These are phyloP conservation scores for Quercus phellos DNA, from an alignment of 331 rosid genomes.

Conservation along the genomic window DNA sequence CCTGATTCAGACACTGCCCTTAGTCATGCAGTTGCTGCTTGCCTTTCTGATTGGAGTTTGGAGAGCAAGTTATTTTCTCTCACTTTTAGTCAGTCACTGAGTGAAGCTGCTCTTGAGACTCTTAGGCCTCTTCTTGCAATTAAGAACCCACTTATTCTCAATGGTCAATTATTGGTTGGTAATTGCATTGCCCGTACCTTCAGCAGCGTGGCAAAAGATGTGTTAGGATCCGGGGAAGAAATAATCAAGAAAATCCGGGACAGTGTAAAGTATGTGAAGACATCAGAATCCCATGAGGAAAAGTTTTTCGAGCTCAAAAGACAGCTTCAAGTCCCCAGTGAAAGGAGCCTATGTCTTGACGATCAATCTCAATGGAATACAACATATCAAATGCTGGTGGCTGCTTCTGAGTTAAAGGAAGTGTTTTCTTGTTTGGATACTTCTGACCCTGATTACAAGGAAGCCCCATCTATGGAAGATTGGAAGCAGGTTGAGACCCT, in stretches of 20 bases:
- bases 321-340: constrained; percentile 89
- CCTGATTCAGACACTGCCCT: constrained; percentile 73
- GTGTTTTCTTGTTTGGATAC: constrained; percentile 84
- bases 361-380: constrained; percentile 82
- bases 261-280: constrained; percentile 84
- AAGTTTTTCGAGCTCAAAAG: constrained; percentile 70
- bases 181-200: constrained; percentile 74
- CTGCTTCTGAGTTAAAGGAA: constrained; percentile 76
- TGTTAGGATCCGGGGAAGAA: constrained; percentile 45
- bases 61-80: constrained; percentile 77
- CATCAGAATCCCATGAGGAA: constrained; percentile 85
- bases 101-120: constrained; percentile 55
- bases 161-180: constrained; percentile 71
- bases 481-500: constrained; percentile 79
- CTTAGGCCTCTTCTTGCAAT: constrained; percentile 70
- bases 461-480: constrained; percentile 72
- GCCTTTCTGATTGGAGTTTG: constrained; percentile 87
- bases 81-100: constrained; percentile 45
- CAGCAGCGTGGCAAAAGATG: constrained; percentile 61
- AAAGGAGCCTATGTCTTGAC: constrained; percentile 62
- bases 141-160: constrained; percentile 74
- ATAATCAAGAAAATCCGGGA: constrained; percentile 59
- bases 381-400: constrained; percentile 85
- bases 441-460: constrained; percentile 77
- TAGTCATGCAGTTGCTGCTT: constrained; percentile 79